Base-by-base conservation (phyloP, 192 early-diverging fungal genomes). In the Gigaspora rosea region DNA sequence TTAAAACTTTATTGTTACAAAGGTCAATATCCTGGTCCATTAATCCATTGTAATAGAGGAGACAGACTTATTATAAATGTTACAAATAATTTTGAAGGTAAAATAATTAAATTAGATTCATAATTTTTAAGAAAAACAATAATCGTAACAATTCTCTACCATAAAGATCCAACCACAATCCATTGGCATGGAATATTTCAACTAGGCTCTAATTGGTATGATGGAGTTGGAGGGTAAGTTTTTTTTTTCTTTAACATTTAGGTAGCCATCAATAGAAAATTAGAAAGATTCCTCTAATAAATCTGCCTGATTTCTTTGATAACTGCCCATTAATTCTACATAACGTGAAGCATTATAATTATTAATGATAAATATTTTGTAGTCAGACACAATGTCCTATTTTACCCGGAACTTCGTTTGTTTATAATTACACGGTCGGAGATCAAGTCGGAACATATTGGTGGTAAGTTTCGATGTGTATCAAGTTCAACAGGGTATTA, bases 401-500 rank as follows among this genome's bases (percentile, higher is more conserved):
- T 41, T 52, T 52, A 10, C 0, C 33, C 16, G 54, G 35, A 13
- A 0, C 4, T 3, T 54, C 50, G 35, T 73, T 73, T 2, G 18
- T 46, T 1, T 73, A 73, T 56, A 16, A 73, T 57, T 73, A 58
- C 57, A 41, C 8, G 22, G 35, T 52, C 6, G 13, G 8, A 1
- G 35, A 73, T 41, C 81, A 82, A 5, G 71, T 78, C 35, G 85
- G 85, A 76, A 88, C 87, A 67, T 88, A 82, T 68, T 86, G 85
- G 61, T 81, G 36, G 48, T 50, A 33, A 54, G 35, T 22, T 22
- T 32, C 41, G 7, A 41, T 41, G 3, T 41, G 65, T 27, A 18
- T 22, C 16, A 54, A 2, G 11, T 9, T 54, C 9, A 16, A 54
- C 0, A 51, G 8, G 9, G 13, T 51, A 1, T 54, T 4, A 16